phyloP scores from a whole-genome alignment of 352 stramenopile species.

The Phytophthora vignae region DNA sequence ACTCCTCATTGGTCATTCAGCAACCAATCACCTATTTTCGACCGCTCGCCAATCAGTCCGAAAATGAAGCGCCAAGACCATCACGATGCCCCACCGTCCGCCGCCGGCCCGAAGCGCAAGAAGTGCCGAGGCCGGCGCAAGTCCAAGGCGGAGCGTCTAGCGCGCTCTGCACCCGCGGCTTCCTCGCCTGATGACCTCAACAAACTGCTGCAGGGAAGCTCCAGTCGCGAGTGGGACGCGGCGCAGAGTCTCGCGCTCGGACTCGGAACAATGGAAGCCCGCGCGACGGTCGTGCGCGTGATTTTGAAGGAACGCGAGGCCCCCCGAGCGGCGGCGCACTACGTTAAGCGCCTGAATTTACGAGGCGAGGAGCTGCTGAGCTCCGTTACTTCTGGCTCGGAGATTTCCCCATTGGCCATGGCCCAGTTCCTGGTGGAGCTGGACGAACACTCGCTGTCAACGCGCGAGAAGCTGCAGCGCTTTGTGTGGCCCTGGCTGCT shows the following conservation, averaged over 20 bases:
- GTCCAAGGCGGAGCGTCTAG: slow-evolving; percentile 63
- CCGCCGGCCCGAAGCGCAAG: slow-evolving; percentile 25
- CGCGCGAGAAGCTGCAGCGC: slow-evolving; percentile 40
- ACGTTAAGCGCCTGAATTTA: slow-evolving; percentile 64
- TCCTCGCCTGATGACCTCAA: slow-evolving; percentile 26
- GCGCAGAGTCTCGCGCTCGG: slow-evolving; percentile 64
- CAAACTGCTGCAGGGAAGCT: slow-evolving; percentile 36
- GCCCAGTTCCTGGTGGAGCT: slow-evolving; percentile 73
- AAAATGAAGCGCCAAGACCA: slow-evolving; percentile 28
- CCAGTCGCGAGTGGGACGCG: slow-evolving; percentile 65
- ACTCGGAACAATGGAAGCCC: slow-evolving; percentile 45
- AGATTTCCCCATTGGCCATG: slow-evolving; percentile 41
- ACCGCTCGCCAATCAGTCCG: slow-evolving; percentile 6
- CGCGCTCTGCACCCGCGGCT: slow-evolving; percentile 10
- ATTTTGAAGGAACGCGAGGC: slow-evolving; percentile 50
- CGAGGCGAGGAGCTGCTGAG: slow-evolving; percentile 40
- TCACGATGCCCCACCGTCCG: not conserved
- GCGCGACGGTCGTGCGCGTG: slow-evolving; percentile 42
- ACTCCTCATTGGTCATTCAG: not conserved
- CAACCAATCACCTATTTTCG: slow-evolving; percentile 20
- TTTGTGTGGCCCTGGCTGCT: slow-evolving; percentile 75
- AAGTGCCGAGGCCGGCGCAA: slow-evolving; percentile 50
- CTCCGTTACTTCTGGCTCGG: slow-evolving; percentile 5
- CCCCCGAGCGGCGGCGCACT: slow-evolving; percentile 70
- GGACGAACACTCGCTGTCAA: slow-evolving; percentile 40